phyloP scores from a whole-genome alignment of 2,329 filamentous ascomycete species.

The Incumbomyces lentus region DNA sequence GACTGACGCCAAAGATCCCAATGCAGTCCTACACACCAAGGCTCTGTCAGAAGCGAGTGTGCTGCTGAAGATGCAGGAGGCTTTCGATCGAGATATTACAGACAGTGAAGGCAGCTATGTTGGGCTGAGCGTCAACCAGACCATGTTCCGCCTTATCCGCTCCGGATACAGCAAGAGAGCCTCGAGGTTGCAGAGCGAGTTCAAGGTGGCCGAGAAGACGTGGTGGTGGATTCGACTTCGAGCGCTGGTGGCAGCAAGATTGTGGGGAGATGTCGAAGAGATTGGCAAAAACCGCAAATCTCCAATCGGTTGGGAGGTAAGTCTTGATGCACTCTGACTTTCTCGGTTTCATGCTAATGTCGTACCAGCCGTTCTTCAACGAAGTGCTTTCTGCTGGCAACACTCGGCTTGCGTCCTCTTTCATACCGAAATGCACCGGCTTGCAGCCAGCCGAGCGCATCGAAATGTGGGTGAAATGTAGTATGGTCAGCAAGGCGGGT shows the following conservation, averaged over 20 bases:
- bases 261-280: conserved; percentile 90
- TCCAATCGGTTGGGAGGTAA: conserved; percentile 91
- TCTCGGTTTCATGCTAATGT: conserved; percentile 7
- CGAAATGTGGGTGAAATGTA: conserved; percentile 94
- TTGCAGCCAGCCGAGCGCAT: conserved; percentile 60
- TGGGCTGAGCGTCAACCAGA: conserved; percentile 81
- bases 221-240: conserved; percentile 79
- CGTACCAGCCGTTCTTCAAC: conserved; percentile 74
- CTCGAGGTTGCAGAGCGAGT: conserved; percentile 79
- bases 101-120: conserved; percentile 53
- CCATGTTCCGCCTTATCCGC: conserved; percentile 76
- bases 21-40: conserved; percentile 54
- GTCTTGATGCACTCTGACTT: conserved; percentile 24
- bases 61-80: conserved; percentile 75
- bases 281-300: conserved; percentile 64
- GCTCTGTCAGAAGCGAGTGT: conserved; percentile 69
- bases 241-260: conserved; percentile 76
- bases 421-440: conserved; percentile 76
- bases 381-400: conserved; percentile 82
- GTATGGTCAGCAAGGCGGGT: conserved; percentile 74
- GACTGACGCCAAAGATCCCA: conserved; percentile 68
- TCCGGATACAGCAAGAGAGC: conserved; percentile 75
- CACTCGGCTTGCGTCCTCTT: conserved; percentile 68
- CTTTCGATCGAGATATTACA: conserved; percentile 72
- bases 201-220: conserved; percentile 84